Percentiles rank a stretch among this genome's conserved stretches.
Evolutionary conservation across 371 early-diverging fungal species (phyloP).

Genomic region (Lichtheimia hyalospora): DNA sequence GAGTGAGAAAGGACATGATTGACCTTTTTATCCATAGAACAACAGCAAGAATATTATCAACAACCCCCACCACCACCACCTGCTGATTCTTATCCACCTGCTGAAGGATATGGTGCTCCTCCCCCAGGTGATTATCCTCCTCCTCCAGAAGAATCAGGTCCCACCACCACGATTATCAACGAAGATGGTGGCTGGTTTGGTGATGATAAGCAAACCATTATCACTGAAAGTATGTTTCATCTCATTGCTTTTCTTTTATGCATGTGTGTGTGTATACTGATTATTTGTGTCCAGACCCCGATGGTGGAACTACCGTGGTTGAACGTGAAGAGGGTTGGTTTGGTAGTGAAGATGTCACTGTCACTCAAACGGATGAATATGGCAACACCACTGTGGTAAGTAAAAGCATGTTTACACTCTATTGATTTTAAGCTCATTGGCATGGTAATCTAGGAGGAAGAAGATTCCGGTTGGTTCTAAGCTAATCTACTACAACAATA

Average conservation of each 20-base stretch:
- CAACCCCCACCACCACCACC: slow-evolving; percentile 13
- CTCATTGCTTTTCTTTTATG: background rate
- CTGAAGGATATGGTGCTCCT: slow-evolving; percentile 8
- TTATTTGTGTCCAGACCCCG: slow-evolving; percentile 1
- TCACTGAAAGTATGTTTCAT: slow-evolving; percentile 22
- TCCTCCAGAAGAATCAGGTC: slow-evolving; percentile 13
- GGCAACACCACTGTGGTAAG: slow-evolving; percentile 30
- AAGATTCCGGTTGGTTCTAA: slow-evolving; percentile 24
- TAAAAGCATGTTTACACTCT: too few relatives aligned
- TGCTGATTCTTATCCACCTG: slow-evolving; percentile 3
- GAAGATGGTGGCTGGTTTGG: slow-evolving; percentile 44
- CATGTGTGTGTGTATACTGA: too few relatives aligned
- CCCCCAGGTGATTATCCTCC: slow-evolving; percentile 2
- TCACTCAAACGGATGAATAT: slow-evolving; percentile 27
- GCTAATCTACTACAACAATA: background rate
- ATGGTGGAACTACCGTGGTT: slow-evolving; percentile 10
- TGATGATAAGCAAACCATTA: slow-evolving; percentile 32
- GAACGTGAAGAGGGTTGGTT: slow-evolving; percentile 14
- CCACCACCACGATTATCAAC: slow-evolving; percentile 35
- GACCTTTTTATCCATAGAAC: background rate
- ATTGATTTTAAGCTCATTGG: too few relatives aligned
- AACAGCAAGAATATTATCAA: slow-evolving; percentile 6
- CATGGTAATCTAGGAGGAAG: slow-evolving; percentile 15
- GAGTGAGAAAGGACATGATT: too few relatives aligned
- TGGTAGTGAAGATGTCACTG: slow-evolving; percentile 17